These are phyloP conservation scores for Hippophae rhamnoides DNA, from an alignment of 306 rosid species.

Conservation along the genomic window DNA sequence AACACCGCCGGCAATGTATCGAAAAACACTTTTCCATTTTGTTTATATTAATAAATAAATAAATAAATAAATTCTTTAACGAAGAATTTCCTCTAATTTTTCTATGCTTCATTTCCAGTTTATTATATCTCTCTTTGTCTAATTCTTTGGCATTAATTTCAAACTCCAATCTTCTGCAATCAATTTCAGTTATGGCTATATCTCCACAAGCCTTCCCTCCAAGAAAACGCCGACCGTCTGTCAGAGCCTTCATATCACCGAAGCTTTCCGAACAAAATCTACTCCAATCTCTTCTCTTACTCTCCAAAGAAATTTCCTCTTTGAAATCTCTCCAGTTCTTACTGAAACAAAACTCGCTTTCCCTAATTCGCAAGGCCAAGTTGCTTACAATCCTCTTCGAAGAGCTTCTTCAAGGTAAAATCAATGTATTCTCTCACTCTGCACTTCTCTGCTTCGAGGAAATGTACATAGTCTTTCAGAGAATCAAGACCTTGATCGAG, in stretches of 20 bases:
- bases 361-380: conserved; percentile 47
- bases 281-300: conserved; percentile 39
- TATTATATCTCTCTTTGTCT: no score
- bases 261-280: conserved; percentile 31
- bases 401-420: conserved; percentile 29
- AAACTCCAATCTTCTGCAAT: neutral
- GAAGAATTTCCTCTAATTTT: no score
- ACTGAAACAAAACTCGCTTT: conserved; percentile 29
- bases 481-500: conserved; percentile 51
- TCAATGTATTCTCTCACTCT: conserved; percentile 24
- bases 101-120: no score
- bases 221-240: conserved; percentile 55
- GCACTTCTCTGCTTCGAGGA: conserved; percentile 62
- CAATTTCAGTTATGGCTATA: conserved; percentile 41
- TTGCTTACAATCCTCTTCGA: conserved; percentile 52
- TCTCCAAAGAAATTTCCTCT: conserved; percentile 47
- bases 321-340: conserved; percentile 27
- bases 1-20: no score
- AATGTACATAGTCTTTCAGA: conserved; percentile 62
- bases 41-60: no score
- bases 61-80: no score
- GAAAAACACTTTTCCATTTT: no score
- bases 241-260: conserved; percentile 44
- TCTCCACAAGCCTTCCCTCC: conserved; percentile 39
- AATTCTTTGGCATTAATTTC: no score